These are phyloP conservation scores for Sphaerulina vaccinii DNA, from an alignment of 2,329 filamentous ascomycete genomes.

Conservation along the genomic window DNA sequence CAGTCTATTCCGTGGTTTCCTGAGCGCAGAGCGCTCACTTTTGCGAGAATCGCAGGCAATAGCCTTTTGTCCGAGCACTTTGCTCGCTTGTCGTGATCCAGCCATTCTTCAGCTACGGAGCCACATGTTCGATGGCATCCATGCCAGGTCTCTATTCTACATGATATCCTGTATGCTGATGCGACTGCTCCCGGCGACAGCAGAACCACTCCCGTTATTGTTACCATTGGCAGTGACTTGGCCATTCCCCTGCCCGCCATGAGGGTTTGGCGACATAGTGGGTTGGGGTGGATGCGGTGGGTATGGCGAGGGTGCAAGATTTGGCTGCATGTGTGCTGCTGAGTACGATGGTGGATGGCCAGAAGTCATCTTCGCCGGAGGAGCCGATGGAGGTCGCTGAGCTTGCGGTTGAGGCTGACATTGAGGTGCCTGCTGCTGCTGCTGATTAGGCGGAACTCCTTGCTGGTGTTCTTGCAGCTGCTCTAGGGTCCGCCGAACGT, in stretches of 20 bases:
- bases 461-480: constrained; percentile 54
- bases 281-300: constrained; percentile 14
- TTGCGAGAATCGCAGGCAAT: neutral
- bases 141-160: constrained; percentile 19
- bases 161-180: constrained; percentile 42
- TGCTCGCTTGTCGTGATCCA: too few relatives aligned
- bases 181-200: constrained; percentile 29
- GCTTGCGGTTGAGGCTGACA: constrained; percentile 19
- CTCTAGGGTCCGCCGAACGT: constrained; percentile 63
- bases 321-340: constrained; percentile 23
- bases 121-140: neutral
- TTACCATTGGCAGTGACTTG: constrained; percentile 12
- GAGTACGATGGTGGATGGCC: constrained; percentile 18
- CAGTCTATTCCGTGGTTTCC: neutral
- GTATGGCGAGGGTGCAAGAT: constrained; percentile 19
- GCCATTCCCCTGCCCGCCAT: constrained; percentile 17
- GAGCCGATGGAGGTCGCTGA: constrained; percentile 19
- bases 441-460: constrained; percentile 11
- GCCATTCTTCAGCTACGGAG: too few relatives aligned
- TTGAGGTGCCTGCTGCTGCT: constrained; percentile 24
- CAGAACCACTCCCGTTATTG: constrained; percentile 14
- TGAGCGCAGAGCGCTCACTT: neutral
- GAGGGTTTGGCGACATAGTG: constrained; percentile 20
- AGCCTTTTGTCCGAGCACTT: too few relatives aligned
- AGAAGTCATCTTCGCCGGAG: constrained; percentile 7